Evolutionary conservation across 768 basidiomycete genomes (phyloP), one percentile per base, ranked within the genome.

Genomic region (Pisolithus orientalis): DNA sequence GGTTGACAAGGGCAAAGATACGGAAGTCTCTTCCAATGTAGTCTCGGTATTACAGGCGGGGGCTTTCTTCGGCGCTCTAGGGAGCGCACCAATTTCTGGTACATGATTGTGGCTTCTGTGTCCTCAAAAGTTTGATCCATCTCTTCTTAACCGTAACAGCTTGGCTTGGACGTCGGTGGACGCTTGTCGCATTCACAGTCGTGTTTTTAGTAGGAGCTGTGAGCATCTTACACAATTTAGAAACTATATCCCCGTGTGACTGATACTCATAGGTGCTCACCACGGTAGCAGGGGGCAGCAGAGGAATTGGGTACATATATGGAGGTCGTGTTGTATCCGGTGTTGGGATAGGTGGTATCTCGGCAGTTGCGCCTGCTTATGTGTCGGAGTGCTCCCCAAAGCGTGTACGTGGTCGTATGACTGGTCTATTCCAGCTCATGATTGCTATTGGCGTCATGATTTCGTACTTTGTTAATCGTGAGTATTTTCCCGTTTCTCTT

Each of bases 1-100:
- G 1, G 63, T 66, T 39, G 67, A 83, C 63, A 60, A 62, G 74
- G 4, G 5, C 11, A 34, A 34, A 34, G 32, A 34, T 34, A 34
- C 32, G 13, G 4, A 34, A 34, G 72, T 92, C 17, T 84, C 84
- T 0, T 85, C 86, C 40, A 90, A 88, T 57, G 84, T 94, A 40
- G 92, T 94, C 16, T 89, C 91, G 3, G 87, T 93, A 4, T 75
- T 94, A 9, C 91, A 93, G 63, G 88, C 83, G 4, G 90, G 90
- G 10, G 88, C 89, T 0, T 92, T 93, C 76, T 93, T 93, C 62
- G 92, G 32, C 13, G 32, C 32, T 13, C 11, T 34, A 3, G 77
- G 78, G 10, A 84, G 83, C 57, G 85, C 85, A 1, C 85, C 84
- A 0, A 61, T 87, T 40, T 87, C 87, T 10, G 70, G 87, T 87